Conservation (phyloP, 2,329 filamentous ascomycete genomes). For the Fusarium oxysporum region DNA sequence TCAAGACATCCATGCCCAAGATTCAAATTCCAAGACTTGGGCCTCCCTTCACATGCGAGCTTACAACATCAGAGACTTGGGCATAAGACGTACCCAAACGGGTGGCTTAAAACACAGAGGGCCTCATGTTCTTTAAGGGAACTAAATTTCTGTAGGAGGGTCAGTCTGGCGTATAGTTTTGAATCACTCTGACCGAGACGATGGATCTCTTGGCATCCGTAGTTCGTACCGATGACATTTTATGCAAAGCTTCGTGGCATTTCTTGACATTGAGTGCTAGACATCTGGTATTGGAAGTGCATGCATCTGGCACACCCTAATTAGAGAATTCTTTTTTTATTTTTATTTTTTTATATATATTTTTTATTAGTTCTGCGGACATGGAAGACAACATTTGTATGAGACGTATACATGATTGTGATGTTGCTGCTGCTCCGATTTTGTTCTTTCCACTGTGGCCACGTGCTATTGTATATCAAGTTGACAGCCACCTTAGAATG, state of each 20-base stretch:
- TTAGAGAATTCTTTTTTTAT: background rate
- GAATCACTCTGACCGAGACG: conserved; percentile 17
- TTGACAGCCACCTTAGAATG: background rate
- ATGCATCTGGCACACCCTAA: background rate
- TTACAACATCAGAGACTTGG: conserved; percentile 15
- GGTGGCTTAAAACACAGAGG: conserved; percentile 33
- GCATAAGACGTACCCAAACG: conserved; percentile 27
- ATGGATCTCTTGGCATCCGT: conserved; percentile 29
- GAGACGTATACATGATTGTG: background rate
- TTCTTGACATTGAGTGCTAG: conserved; percentile 23
- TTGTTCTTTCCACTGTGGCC: background rate
- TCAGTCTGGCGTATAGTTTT: conserved; percentile 11
- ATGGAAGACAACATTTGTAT: background rate
- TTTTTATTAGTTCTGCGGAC: background rate
- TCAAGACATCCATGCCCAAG: conserved; percentile 26
- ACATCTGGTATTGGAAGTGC: conserved; percentile 24
- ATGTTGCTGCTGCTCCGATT: background rate
- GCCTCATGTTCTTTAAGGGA: conserved; percentile 25
- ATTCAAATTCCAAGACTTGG: conserved; percentile 20
- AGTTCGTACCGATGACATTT: conserved; percentile 35
- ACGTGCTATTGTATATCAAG: conserved; percentile 1
- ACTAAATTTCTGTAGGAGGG: conserved; percentile 14
- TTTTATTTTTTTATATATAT: no score
- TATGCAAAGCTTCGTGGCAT: conserved; percentile 49
- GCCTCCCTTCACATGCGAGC: conserved; percentile 19